Base-by-base conservation (phyloP, 345 rosid genomes). In the Eucalyptus marginata region DNA sequence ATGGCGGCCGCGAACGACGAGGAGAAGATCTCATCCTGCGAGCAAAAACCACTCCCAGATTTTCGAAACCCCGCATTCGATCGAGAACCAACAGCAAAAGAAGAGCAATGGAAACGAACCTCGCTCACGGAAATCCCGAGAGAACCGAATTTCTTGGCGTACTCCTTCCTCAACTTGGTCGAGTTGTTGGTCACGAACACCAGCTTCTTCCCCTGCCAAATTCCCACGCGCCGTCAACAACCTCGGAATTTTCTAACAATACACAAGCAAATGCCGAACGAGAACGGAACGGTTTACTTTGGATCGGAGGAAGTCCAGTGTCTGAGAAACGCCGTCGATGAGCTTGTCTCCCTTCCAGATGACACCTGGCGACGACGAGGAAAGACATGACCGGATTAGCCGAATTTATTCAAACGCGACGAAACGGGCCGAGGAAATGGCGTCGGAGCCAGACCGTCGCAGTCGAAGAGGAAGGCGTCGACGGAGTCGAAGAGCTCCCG, bases 1-100 rank as follows among this genome's bases (percentile, higher is more conserved):
- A 96, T 96, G 64, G 98, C 98, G 13, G 98, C 98, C 5, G 98
- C 98, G 86, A 96, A 97, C 12, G 99, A 96, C 3, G 99, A 97
- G 7, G 99, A 95, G 90, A 96, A 95, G 58, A 97, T 96, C 93
- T 97, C 99, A 91, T 96, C 97, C 99, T 97, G 81, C 66, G 58
- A 36, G 12, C 22, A 62, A 49, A 31, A 88, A 6, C 62, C 49
- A 29, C 4, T 62, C 36, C 36, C 50, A 17, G 36, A 46, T n/a
- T 43, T 43, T 27, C 51, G 27, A 11, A 16, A 51, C 18, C 22
- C 22, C 17, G 7, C 49, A 15, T 86, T 20, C 22, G 47, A 76
- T 36, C 47, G 47, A 47, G 6, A 29, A 40, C 85, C 27, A 25
- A 87, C 20, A 2, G 52, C 43, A 47, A 7, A 87, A 46, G 46